Evolutionary conservation across 495 filamentous ascomycete genomes (phyloP).

Genomic region (Hypomontagnella monticulosa): DNA sequence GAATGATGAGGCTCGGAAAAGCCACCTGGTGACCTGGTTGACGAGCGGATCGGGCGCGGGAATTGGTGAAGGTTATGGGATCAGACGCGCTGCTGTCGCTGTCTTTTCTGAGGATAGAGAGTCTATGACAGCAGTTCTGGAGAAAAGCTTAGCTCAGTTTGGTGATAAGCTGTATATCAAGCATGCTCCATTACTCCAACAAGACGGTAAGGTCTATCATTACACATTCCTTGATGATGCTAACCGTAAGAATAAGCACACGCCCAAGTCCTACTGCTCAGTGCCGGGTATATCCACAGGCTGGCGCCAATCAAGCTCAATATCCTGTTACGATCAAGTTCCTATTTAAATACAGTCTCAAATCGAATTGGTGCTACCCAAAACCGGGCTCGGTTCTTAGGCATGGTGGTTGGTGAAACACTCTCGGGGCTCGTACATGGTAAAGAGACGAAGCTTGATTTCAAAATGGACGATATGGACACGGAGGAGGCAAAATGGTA

Average conservation of each 20-base stretch:
- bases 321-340: constrained; percentile 72
- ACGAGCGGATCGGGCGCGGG: constrained; percentile 70
- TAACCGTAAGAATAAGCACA: constrained; percentile 64
- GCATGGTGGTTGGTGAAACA: constrained; percentile 86
- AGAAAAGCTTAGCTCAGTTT: constrained; percentile 75
- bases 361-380: constrained; percentile 86
- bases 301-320: constrained; percentile 66
- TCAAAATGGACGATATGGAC: constrained; percentile 82
- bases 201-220: constrained; percentile 74
- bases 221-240: constrained; percentile 10
- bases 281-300: constrained; percentile 78
- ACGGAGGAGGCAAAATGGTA: constrained; percentile 81
- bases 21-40: constrained; percentile 74
- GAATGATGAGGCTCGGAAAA: constrained; percentile 50
- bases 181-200: constrained; percentile 80
- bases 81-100: constrained; percentile 73
- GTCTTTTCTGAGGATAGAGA: constrained; percentile 64
- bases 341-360: constrained; percentile 80
- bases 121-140: constrained; percentile 65
- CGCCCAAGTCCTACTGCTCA: constrained; percentile 79
- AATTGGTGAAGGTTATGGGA: constrained; percentile 66
- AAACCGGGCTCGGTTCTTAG: constrained; percentile 78
- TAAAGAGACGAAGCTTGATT: constrained; percentile 75
- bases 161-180: constrained; percentile 87
- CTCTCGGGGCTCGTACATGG: constrained; percentile 84